Base-by-base conservation (phyloP, 2,329 filamentous ascomycete genomes). In the Stagonosporopsis chrysanthemi region DNA sequence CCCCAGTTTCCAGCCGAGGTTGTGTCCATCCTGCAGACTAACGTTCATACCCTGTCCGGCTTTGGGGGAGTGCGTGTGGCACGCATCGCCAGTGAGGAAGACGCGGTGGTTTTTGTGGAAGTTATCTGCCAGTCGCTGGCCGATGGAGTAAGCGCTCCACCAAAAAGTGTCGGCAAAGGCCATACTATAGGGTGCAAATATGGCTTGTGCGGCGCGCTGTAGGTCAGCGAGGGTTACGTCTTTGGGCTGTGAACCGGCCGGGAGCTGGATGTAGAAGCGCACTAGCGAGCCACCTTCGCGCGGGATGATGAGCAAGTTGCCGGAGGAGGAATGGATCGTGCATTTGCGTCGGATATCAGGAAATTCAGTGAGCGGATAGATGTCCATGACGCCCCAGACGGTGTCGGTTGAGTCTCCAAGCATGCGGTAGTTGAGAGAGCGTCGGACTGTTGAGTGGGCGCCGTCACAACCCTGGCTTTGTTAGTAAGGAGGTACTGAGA, bases 91-190 rank as follows among this genome's bases (percentile, higher is more conserved):
- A 12, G 86, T 86, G 36, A 91, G 79, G 72, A 91, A 91, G n/a
- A 89, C 83, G 15, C 86, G 82, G 58, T 86, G 78, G 43, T 84
- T 80, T 66, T 89, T 85, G 63, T 85, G 84, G 77, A 92, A 92
- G 43, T 84, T 82, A 63, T 86, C 86, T 2, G 89, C 90, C 22
- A 92, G 83, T 17, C 90, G 84, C 77, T 90, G 88, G 11, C 88
- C 86, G 55, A 90, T 87, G 64, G 87, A 83, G 71, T 90, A 91
- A 40, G 87, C 85, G 42, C 88, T 88, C 77, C 90, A 91, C 88
- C 89, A 91, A 17, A 75, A 88, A 79, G 84, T 86, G 51, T 83
- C 81, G 0, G 79, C 78, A 48, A 86, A 80, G 0, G 86, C 81
- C 60, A 88, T 77, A 0, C 66, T 58, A 53, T 86, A 88, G 0